Evolutionary conservation across 1,139 yeast genomes (phyloP).

Genomic region (Zygosaccharomyces sapae): DNA sequence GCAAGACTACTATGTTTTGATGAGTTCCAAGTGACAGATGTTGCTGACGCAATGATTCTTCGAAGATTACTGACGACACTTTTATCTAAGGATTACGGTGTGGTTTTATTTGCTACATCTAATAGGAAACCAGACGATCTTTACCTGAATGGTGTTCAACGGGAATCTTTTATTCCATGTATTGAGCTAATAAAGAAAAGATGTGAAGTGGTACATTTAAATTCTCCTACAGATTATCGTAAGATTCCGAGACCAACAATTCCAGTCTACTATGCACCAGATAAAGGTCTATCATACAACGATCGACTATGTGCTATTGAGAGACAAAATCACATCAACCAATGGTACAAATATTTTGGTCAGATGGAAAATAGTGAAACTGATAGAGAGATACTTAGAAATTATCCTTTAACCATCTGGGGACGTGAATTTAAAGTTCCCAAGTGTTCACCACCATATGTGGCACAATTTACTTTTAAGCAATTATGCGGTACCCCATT

Average conservation of each 20-base stretch:
- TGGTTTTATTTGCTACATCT: conserved; percentile 86
- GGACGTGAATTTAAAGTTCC: conserved; percentile 81
- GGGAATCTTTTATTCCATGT: conserved; percentile 88
- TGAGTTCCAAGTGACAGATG: conserved; percentile 95
- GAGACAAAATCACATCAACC: conserved; percentile 59
- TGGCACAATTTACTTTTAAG: conserved; percentile 83
- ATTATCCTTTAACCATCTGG: conserved; percentile 55
- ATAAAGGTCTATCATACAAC: conserved; percentile 53
- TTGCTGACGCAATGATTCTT: conserved; percentile 95
- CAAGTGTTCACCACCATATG: conserved; percentile 65
- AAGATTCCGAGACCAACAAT: conserved; percentile 80
- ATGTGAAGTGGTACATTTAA: conserved; percentile 72
- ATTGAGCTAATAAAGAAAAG: conserved; percentile 71
- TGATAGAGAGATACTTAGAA: conserved; percentile 14
- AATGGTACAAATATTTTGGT: conserved; percentile 77
- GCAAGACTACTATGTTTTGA: conserved; percentile 87
- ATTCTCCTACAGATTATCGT: conserved; percentile 92
- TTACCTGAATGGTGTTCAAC: conserved; percentile 87
- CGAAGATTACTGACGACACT: conserved; percentile 65
- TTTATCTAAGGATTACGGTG: conserved; percentile 68
- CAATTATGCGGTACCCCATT: conserved; percentile 81
- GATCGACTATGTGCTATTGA: conserved; percentile 49
- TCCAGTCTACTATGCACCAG: conserved; percentile 74
- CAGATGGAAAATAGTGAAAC: conserved; percentile 41
- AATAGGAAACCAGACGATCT: conserved; percentile 93